These are phyloP conservation scores for Suillus clintonianus DNA, from an alignment of 768 basidiomycete genomes.

Conservation along the genomic window DNA sequence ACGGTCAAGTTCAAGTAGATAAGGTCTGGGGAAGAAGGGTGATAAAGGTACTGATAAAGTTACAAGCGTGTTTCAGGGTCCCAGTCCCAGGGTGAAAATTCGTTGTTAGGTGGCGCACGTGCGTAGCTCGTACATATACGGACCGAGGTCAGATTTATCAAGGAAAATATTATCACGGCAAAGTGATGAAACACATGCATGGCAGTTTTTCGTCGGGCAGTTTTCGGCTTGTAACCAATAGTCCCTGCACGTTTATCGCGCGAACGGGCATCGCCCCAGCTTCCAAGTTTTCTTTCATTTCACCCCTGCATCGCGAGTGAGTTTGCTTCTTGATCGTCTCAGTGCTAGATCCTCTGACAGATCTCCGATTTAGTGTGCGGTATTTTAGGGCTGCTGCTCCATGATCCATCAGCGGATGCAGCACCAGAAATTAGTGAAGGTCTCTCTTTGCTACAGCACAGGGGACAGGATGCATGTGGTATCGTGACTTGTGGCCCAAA, in stretches of 20 bases:
- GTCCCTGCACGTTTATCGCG: conserved; percentile 10
- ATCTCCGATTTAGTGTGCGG: conserved; percentile 70
- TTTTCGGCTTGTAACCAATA: conserved; percentile 5
- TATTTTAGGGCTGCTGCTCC: conserved; percentile 84
- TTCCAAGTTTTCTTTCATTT: background rate
- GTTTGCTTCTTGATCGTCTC: conserved; percentile 13
- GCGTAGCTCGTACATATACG: background rate
- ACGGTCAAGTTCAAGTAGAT: too few relatives aligned
- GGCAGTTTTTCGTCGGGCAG: background rate
- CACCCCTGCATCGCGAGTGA: conserved; percentile 25
- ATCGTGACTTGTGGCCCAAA: conserved; percentile 95
- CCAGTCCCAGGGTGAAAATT: background rate
- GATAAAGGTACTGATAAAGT: background rate
- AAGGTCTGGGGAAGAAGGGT: background rate
- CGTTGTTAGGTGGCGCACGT: background rate
- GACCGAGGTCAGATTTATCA: background rate
- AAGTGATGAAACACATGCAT: background rate
- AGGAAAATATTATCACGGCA: conserved; percentile 3
- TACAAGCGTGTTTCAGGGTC: background rate
- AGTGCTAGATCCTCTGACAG: conserved; percentile 10
- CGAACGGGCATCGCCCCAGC: background rate
- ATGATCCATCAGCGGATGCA: conserved; percentile 72
- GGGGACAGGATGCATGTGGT: conserved; percentile 98
- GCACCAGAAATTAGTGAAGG: conserved; percentile 93
- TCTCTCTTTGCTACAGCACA: conserved; percentile 92